Percentiles rank a stretch among this genome's conserved stretches.
These are phyloP conservation scores for Dioscorea dumetorum DNA, from an alignment of 106 monocot species.

Conservation along the genomic window DNA sequence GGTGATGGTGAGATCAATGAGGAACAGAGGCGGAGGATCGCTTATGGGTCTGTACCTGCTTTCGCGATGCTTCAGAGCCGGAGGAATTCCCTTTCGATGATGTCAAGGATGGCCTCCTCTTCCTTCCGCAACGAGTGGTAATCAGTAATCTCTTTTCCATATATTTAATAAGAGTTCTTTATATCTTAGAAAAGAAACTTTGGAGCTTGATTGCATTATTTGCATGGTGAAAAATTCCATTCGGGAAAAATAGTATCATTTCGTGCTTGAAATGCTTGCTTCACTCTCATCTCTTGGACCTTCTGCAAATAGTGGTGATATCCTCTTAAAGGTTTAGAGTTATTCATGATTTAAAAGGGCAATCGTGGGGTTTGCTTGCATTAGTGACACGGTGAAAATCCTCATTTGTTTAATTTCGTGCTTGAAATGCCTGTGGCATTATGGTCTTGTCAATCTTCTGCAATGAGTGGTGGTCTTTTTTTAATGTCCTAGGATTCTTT, in stretches of 20 bases:
- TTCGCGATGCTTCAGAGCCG: slow-evolving; percentile 77
- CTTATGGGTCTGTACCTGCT: slow-evolving; percentile 68
- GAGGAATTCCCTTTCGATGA: slow-evolving; percentile 43
- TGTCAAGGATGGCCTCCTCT: slow-evolving; percentile 33
- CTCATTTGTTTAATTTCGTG: too few relatives aligned
- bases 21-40: slow-evolving; percentile 59
- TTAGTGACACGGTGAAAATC: too few relatives aligned
- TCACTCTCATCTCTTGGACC: neutral
- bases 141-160: neutral
- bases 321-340: too few relatives aligned
- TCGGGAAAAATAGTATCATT: neutral
- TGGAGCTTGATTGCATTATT: neutral
- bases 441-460: too few relatives aligned
- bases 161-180: too few relatives aligned
- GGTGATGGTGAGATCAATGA: slow-evolving; percentile 37
- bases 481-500: too few relatives aligned
- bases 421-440: too few relatives aligned
- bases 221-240: neutral
- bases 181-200: neutral
- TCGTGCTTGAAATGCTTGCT: neutral
- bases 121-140: slow-evolving; percentile 48
- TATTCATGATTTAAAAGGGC: too few relatives aligned
- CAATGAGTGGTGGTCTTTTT: too few relatives aligned
- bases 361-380: too few relatives aligned
- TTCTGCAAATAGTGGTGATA: too few relatives aligned